Base-by-base conservation (phyloP, 257 asterid species). In the Linaria vulgaris region DNA sequence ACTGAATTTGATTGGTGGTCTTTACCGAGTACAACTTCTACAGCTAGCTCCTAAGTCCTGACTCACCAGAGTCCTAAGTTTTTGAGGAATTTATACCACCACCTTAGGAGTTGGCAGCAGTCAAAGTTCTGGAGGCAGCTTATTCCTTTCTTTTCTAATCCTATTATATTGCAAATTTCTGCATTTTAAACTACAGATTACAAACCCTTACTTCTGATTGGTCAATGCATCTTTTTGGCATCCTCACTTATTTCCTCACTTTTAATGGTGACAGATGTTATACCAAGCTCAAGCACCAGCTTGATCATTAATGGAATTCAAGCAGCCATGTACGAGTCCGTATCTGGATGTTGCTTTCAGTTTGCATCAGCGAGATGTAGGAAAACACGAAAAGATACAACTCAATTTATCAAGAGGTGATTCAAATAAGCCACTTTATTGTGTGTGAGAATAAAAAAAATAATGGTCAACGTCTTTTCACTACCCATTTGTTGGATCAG, bases 61-160 rank as follows among this genome's bases (percentile, higher is more conserved):
- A 48, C 49, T 83, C 87, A 4, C 64, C 87, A 4, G 88, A 84
- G 14, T 84, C 88, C 52, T 73, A 66, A 69, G 56, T 84, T 69
- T 84, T 79, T 21, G 27, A 64, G 75, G 78, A 76, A 51, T 70
- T 72, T 9, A 54, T 20, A 71, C 37, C 20, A n/a, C n/a, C n/a
- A n/a, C 31, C 23, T 57, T 74, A 5, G 71, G 56, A 39, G 53
- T 44, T 38, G 70, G 59, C 68, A 61, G 38, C 3, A 43, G 44
- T 0, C 6, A 72, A 16, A 58, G 14, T 61, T 19, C 62, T 56
- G 67, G 72, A 19, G 68, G 79, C 71, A 74, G 44, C 21, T 38
- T 59, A 15, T 16, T 25, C 51, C 22, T 3, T 30, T 41, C 19
- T 31, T n/a, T 45, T 38, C 22, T 47, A n/a, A n/a, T 27, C 8